Base-by-base conservation (phyloP, 2,329 filamentous ascomycete species). In the Cladophialophora psammophila region DNA sequence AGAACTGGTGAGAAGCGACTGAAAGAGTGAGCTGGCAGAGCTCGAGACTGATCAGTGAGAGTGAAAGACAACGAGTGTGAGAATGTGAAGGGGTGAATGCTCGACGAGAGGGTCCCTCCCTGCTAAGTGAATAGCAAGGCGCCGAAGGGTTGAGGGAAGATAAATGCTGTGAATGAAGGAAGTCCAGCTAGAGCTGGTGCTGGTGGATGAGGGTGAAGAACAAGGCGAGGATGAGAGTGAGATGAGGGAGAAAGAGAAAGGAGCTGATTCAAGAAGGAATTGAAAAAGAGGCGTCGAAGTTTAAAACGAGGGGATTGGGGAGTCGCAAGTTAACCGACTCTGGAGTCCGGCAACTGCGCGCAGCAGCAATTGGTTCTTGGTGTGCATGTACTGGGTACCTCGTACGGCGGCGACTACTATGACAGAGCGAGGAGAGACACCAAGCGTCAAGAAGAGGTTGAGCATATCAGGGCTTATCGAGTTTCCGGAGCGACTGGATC, bases 121-220 rank as follows among this genome's bases (percentile, higher is more conserved):
- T 68, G 48, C 68, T 70, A 70, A 70, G 60, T 64, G 38, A 70
- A 70, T 70, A 70, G 68, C 66, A 70, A 68, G 68, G 66, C 40
- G 62, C n/a, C 36, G n/a, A 40, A 63, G 18, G 35, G 31, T 15
- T 55, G 26, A 38, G 12, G 34, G 38, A 35, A 18, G 12, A 35
- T 61, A 20, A 26, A 31, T 20, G 55, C 10, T 20, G 34, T 42
- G 36, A 42, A 38, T 31, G 10, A 36, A 38, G 42, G 15, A 8
- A 40, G 34, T 8, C 13, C 13, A 59, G 57, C 40, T 10, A 53
- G 15, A 40, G 35, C 31, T 40, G 35, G 31, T 50, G 26, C 31
- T 56, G 20, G 10, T 40, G 52, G 53, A 15, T 61, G 40, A 50
- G 40, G 32, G 55, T 45, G 26, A 65, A 40, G 58, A 6, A 55